Evolutionary conservation across 179 eudicot genomes (phyloP), one percentile per base, ranked within the genome.

Genomic region (Gypsophila paniculata): DNA sequence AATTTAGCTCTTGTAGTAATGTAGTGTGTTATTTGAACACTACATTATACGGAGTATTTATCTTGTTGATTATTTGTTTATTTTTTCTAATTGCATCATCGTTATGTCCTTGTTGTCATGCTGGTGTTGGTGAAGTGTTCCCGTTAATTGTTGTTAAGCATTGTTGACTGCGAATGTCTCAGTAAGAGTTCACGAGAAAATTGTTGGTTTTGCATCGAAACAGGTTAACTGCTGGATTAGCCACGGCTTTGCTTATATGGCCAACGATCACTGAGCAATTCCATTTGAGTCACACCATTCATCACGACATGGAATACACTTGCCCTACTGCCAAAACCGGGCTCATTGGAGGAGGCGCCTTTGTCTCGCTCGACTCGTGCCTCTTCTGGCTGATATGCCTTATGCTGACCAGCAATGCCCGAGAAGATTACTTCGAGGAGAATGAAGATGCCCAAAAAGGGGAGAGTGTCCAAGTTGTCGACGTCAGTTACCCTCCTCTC

Each of bases 311-410:
- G 69, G 55, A 74, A 36, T 86, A 88, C 34, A 5, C 38, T 0
- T 93, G 98, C 84, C 97, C 98, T n/a, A 93, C 98, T 15, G 97
- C 98, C 49, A 93, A 93, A 86, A 91, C 97, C 0, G 98, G 98
- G 3, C 84, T 93, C 65, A 88, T 93, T 22, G 98, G 97, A 15
- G 98, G 98, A 1, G 98, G 97, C 46, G 96, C 98, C 14, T 93
- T 93, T 63, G 75, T 93, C 38, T 83, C 98, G 23, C 96, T 93
- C 0, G 96, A 88, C 61, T 75, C 97, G 0, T 79, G 93, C 75
- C 93, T 93, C 76, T 86, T 93, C 79, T 93, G 98, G 97, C 78
- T 93, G 86, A 81, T 93, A 21, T 82, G 97, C 68, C 87, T 91
- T 53, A 91, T 93, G 97, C 52, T 93, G 69, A 84, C 96, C 19